Base-by-base conservation (phyloP, 2,329 filamentous ascomycete species). In the Diaporthe sp. region DNA sequence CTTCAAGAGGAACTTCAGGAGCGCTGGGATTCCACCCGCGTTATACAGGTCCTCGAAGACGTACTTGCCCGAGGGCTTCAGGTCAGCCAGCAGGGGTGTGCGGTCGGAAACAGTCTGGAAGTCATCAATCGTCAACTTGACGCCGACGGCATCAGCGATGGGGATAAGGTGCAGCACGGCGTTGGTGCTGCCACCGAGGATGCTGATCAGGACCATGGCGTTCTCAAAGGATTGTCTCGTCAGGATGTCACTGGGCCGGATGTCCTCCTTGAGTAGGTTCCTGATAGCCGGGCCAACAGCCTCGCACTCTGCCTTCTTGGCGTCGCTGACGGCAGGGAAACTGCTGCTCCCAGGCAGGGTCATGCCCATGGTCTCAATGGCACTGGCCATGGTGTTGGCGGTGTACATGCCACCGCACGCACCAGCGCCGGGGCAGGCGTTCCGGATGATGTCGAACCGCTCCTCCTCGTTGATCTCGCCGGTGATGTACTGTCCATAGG, bases 401-500 rank as follows among this genome's bases (percentile, higher is more conserved):
- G 92, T 94, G 85, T 94, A 94, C 92, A 97, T 97, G 80, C 95
- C 95, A 83, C 95, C 95, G 81, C 95, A 97, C 17, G 95, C 95
- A 79, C 95, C 95, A 79, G 92, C 89, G 51, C 95, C 94, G 34
- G 94, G 94, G 84, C 96, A 98, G 58, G 97, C 96, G 82, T 98
- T 89, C 77, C 95, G 92, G 84, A 98, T 98, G 82, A 98, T 96
- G 85, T 98, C 97, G 84, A 95, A 98, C 71, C 97, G 93, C 86
- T 96, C 90, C 82, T 97, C 93, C 86, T 99, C 97, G 78, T 90
- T 94, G 85, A 98, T 98, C 82, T 98, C 92, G 58, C 96, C 96
- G 17, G 94, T 91, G 80, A 99, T 93, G 87, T 96, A 98, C 84
- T 98, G 95, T 37, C 97, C 97, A 82, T 98, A 98, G 7, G 96